Base-by-base conservation (phyloP, 1,139 yeast genomes). In the Pichia inconspicua region DNA sequence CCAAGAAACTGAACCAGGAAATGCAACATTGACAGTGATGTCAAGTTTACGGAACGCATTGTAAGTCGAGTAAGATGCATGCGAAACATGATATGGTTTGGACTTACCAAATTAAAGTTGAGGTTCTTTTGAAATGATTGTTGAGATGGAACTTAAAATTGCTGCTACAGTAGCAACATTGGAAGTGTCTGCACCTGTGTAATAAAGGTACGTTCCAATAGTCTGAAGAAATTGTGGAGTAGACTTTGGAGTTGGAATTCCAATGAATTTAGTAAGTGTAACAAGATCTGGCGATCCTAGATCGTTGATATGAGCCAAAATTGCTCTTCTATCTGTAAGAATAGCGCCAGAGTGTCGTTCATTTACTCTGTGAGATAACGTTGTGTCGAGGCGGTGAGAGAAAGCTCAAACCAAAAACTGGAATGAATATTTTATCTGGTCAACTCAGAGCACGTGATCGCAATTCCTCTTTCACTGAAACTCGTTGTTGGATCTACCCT, bases 31-130 rank as follows among this genome's bases (percentile, higher is more conserved):
- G 8, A 87, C 89, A 40, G 94, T 73, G 56, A 84, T 73, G 61
- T 87, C 96, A 19, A 78, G 70, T 50, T 74, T 72, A 5, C 84
- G 73, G 58, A 87, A 84, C 4, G 84, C 81, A 66, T 82, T 81
- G 70, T 78, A 84, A 2, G 80, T 71, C 52, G 84, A 79, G 61
- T 77, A 81, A 2, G 81, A 75, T 48, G 78, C 72, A 57, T 76
- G 76, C 15, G 77, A 74, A 5, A 78, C 82, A 56, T 72, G 75
- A 75, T 78, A 78, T 53, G 72, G 71, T 55, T 75, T 77, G 59
- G 73, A 73, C 56, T 75, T 81, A 14, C 69, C 68, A 64, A 77
- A 78, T 83, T 83, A 78, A 53, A 73, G 68, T 59, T 78, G 83
- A 10, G 77, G 69, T 54, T 71, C 72, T 46, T 73, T 66, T 7